phyloP scores from a whole-genome alignment of 2,329 filamentous ascomycete genomes.

The Botrytis porri region DNA sequence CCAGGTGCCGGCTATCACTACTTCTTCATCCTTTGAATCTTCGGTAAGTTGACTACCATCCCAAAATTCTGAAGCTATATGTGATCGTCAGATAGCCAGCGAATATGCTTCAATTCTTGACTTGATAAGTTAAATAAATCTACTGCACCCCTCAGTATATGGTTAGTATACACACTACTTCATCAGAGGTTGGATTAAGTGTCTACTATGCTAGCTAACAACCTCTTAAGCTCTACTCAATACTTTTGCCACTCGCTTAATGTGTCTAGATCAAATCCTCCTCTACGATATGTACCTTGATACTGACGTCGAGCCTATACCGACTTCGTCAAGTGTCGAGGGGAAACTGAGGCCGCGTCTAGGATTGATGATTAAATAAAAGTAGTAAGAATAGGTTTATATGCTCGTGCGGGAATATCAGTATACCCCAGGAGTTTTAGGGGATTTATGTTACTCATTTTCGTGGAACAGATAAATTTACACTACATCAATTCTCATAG shows the following conservation, averaged over 20 bases:
- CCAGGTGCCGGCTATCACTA: not conserved
- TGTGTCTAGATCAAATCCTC: not conserved
- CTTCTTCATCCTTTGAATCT: not conserved
- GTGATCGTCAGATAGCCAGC: not conserved
- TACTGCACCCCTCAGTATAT: not conserved
- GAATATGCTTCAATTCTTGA: not conserved
- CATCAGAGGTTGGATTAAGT: fast-evolving
- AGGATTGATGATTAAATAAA: not conserved
- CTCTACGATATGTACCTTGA: not conserved
- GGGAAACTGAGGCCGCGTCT: not conserved
- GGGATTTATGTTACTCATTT: not conserved
- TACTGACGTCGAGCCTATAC: not conserved
- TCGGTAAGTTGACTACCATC: not conserved
- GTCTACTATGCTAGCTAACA: not conserved
- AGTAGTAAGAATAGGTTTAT: not conserved
- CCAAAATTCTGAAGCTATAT: not conserved
- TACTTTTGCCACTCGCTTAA: not conserved
- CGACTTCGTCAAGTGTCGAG: not conserved
- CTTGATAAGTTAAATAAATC: not conserved
- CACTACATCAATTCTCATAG: not conserved
- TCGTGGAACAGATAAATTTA: not conserved
- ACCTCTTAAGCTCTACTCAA: not conserved
- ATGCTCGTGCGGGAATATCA: not conserved
- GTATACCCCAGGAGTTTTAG: not conserved
- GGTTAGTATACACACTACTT: not conserved